Percentiles rank a stretch among this genome's conserved stretches.
phyloP scores from a whole-genome alignment of 345 rosid species.

The Rhodamnia argentea region DNA sequence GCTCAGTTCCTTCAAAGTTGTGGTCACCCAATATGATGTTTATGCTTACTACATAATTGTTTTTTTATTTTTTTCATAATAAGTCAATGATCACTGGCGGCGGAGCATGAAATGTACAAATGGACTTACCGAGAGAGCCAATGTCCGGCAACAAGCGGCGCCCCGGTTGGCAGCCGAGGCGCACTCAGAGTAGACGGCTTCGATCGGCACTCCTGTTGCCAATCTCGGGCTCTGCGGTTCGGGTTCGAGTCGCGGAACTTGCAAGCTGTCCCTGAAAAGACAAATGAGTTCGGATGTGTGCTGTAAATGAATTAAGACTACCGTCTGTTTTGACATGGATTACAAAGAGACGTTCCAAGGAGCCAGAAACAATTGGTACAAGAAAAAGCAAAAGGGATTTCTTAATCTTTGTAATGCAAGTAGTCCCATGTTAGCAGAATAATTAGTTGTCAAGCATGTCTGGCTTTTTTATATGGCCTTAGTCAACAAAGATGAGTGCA shows the following conservation, averaged over 20 bases:
- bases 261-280: conserved; percentile 44
- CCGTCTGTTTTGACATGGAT: neutral
- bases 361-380: neutral
- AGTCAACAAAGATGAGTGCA: neutral
- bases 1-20: neutral
- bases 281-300: neutral
- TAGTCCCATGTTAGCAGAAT: neutral
- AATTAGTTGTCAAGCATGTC: conserved; percentile 17
- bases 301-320: neutral
- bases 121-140: conserved; percentile 54
- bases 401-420: neutral
- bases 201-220: conserved; percentile 16
- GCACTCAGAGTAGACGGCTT: conserved; percentile 25
- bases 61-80: neutral
- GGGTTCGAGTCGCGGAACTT: conserved; percentile 22
- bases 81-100: neutral
- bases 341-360: neutral
- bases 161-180: conserved; percentile 33
- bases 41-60: neutral
- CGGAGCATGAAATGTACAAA: neutral
- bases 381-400: neutral
- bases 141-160: conserved; percentile 43
- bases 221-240: conserved; percentile 9
- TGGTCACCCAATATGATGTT: neutral
- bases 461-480: neutral